phyloP scores from a whole-genome alignment of 257 asterid genomes.

The Nicotiana obtusifolia region DNA sequence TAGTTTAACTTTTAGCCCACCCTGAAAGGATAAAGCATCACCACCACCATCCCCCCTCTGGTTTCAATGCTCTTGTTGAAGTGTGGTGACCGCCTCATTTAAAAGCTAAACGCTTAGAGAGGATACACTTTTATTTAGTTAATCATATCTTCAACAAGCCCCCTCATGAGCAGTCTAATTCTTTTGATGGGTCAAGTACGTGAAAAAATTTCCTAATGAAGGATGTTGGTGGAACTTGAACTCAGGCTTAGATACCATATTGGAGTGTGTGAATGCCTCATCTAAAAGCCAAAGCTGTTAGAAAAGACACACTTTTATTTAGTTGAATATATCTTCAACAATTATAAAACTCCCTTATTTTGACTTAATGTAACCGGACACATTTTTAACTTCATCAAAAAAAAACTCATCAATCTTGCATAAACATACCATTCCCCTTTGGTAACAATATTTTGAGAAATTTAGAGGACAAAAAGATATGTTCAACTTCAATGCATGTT shows the following conservation, averaged over 20 bases:
- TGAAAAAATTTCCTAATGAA: not conserved
- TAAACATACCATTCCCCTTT: not conserved
- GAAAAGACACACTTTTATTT: not conserved
- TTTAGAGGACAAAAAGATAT: not conserved
- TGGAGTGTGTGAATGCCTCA: not conserved
- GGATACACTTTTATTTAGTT: not conserved
- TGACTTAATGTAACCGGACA: not conserved
- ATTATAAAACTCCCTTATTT: not conserved
- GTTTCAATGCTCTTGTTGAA: not conserved
- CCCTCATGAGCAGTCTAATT: not conserved
- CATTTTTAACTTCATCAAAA: not conserved
- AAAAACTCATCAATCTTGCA: too few relatives aligned
- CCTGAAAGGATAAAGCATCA: not conserved
- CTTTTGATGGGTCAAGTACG: slow-evolving; percentile 3
- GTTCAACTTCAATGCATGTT: not conserved
- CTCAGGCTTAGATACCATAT: not conserved
- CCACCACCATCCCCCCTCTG: too few relatives aligned
- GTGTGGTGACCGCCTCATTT: not conserved
- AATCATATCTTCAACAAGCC: not conserved
- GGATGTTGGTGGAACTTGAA: not conserved
- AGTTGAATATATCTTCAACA: not conserved
- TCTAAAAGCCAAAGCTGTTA: not conserved
- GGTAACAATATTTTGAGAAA: not conserved
- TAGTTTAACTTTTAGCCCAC: not conserved
- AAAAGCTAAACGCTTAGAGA: not conserved